These are phyloP conservation scores for Colletotrichum navitas DNA, from an alignment of 2,329 filamentous ascomycete species.

Conservation along the genomic window DNA sequence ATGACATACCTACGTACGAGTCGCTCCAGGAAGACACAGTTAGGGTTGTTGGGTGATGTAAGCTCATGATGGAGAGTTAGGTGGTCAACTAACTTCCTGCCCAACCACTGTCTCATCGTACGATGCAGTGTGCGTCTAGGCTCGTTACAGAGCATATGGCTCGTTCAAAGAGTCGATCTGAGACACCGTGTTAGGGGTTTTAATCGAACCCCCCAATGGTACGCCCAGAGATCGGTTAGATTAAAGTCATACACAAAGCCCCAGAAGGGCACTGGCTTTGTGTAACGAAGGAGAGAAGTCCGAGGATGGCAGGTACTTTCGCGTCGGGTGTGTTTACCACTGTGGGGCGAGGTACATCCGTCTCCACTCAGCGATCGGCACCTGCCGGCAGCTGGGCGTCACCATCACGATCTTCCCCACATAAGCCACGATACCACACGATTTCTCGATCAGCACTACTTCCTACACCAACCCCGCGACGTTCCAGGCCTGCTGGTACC, in stretches of 20 bases:
- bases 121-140: neutral
- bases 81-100: neutral
- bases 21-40: neutral
- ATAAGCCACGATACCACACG: slow-evolving; percentile 22
- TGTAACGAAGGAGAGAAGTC: neutral
- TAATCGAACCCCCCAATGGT: too few species aligned
- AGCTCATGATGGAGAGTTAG: neutral
- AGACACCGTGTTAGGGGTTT: neutral
- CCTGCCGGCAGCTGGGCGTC: slow-evolving; percentile 8
- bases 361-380: neutral
- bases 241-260: neutral
- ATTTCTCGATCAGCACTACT: slow-evolving; percentile 27
- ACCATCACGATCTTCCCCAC: slow-evolving; percentile 15
- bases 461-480: neutral
- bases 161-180: neutral
- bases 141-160: neutral
- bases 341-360: neutral
- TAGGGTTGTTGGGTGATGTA: neutral
- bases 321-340: too few species aligned
- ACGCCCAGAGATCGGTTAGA: neutral
- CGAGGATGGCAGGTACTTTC: neutral
- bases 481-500: slow-evolving; percentile 3
- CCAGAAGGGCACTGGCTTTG: neutral
- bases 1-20: neutral
- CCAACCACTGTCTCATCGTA: neutral